phyloP scores from a whole-genome alignment of 2,329 filamentous ascomycete genomes.

The Plectosphaerella plurivora region DNA sequence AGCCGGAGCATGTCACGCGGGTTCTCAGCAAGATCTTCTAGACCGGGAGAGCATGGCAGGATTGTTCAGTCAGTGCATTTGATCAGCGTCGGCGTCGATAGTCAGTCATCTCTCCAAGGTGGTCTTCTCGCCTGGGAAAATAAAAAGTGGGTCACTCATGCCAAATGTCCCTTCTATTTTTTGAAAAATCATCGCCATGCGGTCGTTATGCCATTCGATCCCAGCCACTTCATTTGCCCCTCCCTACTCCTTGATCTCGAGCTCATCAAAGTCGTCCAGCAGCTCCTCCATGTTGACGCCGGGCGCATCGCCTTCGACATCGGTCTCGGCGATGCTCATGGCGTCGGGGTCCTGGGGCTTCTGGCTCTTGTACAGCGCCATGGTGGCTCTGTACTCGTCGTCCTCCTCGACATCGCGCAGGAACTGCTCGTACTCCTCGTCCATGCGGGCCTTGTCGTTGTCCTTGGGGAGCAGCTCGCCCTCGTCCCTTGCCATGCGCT shows the following conservation, averaged over 20 bases:
- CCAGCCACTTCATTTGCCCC: background rate
- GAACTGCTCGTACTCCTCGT: conserved; percentile 96
- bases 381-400: conserved; percentile 74
- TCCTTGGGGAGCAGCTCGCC: conserved; percentile 83
- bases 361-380: conserved; percentile 79
- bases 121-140: background rate
- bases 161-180: background rate
- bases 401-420: conserved; percentile 96
- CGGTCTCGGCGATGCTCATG: conserved; percentile 65
- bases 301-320: conserved; percentile 61
- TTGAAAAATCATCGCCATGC: background rate
- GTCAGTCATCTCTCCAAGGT: background rate
- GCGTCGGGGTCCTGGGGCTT: conserved; percentile 53
- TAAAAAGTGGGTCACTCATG: too few species aligned
- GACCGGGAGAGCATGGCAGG: conserved; percentile 6
- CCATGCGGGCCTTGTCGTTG: conserved; percentile 80
- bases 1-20: conserved; percentile 53
- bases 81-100: background rate
- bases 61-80: background rate
- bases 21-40: conserved; percentile 64
- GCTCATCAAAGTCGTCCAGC: conserved; percentile 89
- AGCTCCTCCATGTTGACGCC: conserved; percentile 75
- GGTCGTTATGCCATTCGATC: background rate
- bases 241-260: conserved; percentile 59
- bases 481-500: conserved; percentile 88